Evolutionary conservation across 331 rosid species (phyloP).

Genomic region (Telfairia occidentalis): DNA sequence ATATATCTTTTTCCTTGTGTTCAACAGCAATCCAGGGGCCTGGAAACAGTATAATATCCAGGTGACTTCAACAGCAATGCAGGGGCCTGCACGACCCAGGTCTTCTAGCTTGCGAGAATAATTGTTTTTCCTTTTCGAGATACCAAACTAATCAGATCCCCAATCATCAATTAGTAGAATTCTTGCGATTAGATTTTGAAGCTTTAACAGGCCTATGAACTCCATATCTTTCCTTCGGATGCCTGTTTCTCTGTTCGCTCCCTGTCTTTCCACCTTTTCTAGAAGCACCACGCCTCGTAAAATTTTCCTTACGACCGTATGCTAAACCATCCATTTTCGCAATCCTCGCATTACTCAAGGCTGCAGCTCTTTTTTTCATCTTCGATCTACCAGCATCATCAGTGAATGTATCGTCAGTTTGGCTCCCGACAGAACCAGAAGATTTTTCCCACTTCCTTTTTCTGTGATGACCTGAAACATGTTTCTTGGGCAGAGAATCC

Average conservation of each 20-base stretch:
- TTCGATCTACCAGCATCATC: constrained; percentile 20
- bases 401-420: constrained; percentile 8
- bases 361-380: constrained; percentile 23
- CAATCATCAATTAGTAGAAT: not conserved
- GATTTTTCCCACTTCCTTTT: constrained; percentile 36
- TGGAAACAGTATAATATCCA: not conserved
- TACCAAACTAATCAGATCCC: not conserved
- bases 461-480: constrained; percentile 14
- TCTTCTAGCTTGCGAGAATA: not conserved
- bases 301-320: constrained; percentile 14
- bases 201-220: constrained; percentile 15
- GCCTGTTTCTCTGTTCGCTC: constrained; percentile 11
- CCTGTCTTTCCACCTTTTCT: constrained; percentile 19
- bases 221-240: constrained; percentile 12
- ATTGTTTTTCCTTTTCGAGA: not conserved
- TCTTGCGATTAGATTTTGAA: constrained; percentile 25
- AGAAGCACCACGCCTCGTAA: constrained; percentile 6
- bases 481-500: constrained; percentile 20
- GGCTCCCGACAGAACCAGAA: constrained; percentile 8
- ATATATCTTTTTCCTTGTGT: not conserved
- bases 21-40: not conserved
- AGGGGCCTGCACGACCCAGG: not conserved
- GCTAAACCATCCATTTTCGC: constrained; percentile 18
- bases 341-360: constrained; percentile 19
- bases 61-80: not conserved